Evolutionary conservation across 345 rosid genomes (phyloP), one percentile per base, ranked within the genome.

Genomic region (Camelina sativa): DNA sequence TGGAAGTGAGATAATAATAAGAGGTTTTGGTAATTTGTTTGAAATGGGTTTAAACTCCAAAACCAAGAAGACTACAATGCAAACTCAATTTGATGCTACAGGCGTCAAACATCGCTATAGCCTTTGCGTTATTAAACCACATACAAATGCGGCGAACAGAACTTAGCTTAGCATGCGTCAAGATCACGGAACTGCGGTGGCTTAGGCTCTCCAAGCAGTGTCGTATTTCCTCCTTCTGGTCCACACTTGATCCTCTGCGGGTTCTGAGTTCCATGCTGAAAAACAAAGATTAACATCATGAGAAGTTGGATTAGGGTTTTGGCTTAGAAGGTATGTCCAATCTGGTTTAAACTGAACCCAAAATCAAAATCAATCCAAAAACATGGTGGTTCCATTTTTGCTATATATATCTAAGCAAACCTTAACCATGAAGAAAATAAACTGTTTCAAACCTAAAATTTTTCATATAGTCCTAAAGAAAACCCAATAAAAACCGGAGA

Each of bases 181-280:
- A 94, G 95, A 78, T 94, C 97, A 46, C 99, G 90, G 82, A 91
- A 90, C 2, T 91, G 88, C 37, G 97, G 95, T 65, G 96, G 89
- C 73, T 83, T 92, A 22, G 97, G 99, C 68, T 96, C 98, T 2
- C 85, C 71, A 0, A 85, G 85, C 81, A 96, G 74, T 55, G 90
- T 91, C n/a, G 79, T 89, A 75, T 89, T 91, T 65, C 98, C 99
- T 76, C 99, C 99, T 83, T 87, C 98, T 63, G 99, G 99, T 74
- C 97, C 99, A 70, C 84, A 54, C 78, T 17, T 92, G n/a, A 85
- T 83, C 56, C 99, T 90, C 43, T 91, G 83, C 0, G 97, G 89
- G 69, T 96, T 92, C 78, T 96, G 98, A 28, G 99, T 92, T 73
- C 98, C 98, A 55, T 71, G 93, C 99, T 96, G 87, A 23, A 55